Evolutionary conservation across 768 basidiomycete genomes (phyloP), one percentile per base, ranked within the genome.

Genomic region (Boletus tomentosulus): DNA sequence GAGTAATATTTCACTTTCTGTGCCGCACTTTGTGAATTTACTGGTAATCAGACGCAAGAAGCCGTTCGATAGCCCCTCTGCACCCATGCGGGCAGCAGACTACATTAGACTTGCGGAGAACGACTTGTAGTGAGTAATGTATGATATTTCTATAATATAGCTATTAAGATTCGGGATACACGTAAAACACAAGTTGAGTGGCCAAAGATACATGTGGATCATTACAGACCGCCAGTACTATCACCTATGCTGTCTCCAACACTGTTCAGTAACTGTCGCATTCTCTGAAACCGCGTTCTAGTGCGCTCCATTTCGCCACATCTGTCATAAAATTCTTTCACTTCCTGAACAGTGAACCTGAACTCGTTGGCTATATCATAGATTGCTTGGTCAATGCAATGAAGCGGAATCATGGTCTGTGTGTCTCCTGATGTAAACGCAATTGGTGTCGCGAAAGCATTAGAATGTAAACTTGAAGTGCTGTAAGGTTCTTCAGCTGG

Each of bases 41-140:
- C 47, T 48, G 50, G 53, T 49, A 59, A 41, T 57, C 41, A 93
- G 91, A 68, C 84, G 85, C 58, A 80, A 85, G 39, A 90, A 89
- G 64, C 82, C 83, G 3, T 87, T 84, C 61, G 84, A 86, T 49
- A 89, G 87, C 57, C 91, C 91, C 25, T 82, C 88, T 22, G 91
- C 91, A 9, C 91, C 91, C 4, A 74, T 70, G n/a, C 78, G 90
- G 58, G 84, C 78, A 25, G 84, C 82, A 28, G 83, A 87, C 59
- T 80, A 86, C 64, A 85, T 84, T 57, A 69, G 84, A 24, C 69
- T 88, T 44, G 78, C 79, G 6, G 89, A 90, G 50, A 78, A 82
- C 42, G 86, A 89, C 57, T 60, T 76, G 38, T 69, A 68, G 54
- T 33, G 19, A 31, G 37, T 42, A 48, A 19, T 34, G 24, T 37